Percentiles rank a stretch among this genome's conserved stretches.
Evolutionary conservation across 2,329 filamentous ascomycete genomes (phyloP).

Genomic region (Boeremia exigua): DNA sequence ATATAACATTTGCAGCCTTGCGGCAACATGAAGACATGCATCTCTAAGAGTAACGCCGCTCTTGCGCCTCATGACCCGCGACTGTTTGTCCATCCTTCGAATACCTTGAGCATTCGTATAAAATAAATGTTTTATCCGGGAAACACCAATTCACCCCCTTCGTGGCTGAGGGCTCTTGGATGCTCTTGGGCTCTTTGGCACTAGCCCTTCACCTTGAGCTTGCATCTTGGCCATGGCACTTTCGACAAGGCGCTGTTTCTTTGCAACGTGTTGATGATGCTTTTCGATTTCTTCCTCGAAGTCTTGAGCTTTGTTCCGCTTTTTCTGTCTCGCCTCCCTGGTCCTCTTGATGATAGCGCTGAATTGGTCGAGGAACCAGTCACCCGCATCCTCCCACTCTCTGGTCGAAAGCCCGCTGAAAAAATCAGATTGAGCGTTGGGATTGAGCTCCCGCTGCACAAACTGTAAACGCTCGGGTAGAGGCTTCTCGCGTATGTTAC

Average conservation of each 20-base stretch:
- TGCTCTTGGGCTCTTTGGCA: constrained; percentile 51
- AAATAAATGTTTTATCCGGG: too few relatives aligned
- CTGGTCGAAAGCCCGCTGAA: constrained; percentile 59
- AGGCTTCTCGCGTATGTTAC: constrained; percentile 35
- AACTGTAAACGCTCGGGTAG: constrained; percentile 38
- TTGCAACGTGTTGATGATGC: constrained; percentile 59
- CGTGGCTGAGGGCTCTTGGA: constrained; percentile 28
- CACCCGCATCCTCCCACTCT: constrained; percentile 68
- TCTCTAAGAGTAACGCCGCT: too few relatives aligned
- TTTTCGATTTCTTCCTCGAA: constrained; percentile 63
- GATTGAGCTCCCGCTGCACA: constrained; percentile 31
- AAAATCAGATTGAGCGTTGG: constrained; percentile 55
- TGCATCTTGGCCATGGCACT: constrained; percentile 61
- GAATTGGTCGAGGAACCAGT: constrained; percentile 65
- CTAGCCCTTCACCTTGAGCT: constrained; percentile 59
- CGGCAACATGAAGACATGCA: not conserved
- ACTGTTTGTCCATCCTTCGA: not conserved
- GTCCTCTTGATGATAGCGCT: constrained; percentile 57
- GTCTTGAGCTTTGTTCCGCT: constrained; percentile 58
- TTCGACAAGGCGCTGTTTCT: constrained; percentile 57
- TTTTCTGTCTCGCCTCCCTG: constrained; percentile 59
- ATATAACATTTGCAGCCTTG: constrained; percentile 1
- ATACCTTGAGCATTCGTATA: not conserved
- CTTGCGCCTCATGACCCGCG: not conserved
- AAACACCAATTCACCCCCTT: constrained; percentile 1